Base-by-base conservation (phyloP, 345 rosid genomes). In the Eucalyptus pauciflora region DNA sequence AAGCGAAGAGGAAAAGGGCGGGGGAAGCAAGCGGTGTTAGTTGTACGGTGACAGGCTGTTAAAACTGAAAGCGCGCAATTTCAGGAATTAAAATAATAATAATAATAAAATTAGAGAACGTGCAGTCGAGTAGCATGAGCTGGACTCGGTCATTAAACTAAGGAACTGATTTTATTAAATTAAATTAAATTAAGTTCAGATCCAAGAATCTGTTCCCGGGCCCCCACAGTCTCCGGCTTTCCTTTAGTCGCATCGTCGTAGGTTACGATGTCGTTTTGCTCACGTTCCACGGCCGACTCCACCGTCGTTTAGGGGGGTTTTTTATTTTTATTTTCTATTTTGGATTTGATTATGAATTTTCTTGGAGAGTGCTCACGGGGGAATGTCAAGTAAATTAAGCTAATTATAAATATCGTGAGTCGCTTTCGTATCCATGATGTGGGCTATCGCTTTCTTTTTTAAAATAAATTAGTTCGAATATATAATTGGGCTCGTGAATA, bases 111-210 rank as follows among this genome's bases (percentile, higher is more conserved):
- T 49, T 33, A 13, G 51, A 88, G 92, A 89, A 90, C 93, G 94
- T 93, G 94, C 92, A 14, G 88, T 49, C 89, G 51, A 62, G 90
- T 90, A 64, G 67, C 27, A 88, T n/a, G 46, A 86, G 91, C 91
- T 88, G 90, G 90, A 88, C 79, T 76, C 83, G 48, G 27, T 76
- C 83, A 37, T 76, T 18, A 37, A 76, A 76, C 48, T 18, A 76
- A 6, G 48, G 14, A 76, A 76, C 14, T 45, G 83, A 25, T 43
- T 41, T 43, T 43, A 5, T 15, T 7, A 52, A 52, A 52, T 14
- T 87, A 22, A 58, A 24, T n/a, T 46, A 18, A 43, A 33, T 43
- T 14, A 62, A 41, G 46, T 37, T 87, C 52, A 87, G 48, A 76
- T 76, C 83, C 83, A 76, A 37, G 83, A 76, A 76, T 76, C 48